Base-by-base conservation (phyloP, 192 early-diverging fungal species). In the Umbelopsis vinacea region DNA sequence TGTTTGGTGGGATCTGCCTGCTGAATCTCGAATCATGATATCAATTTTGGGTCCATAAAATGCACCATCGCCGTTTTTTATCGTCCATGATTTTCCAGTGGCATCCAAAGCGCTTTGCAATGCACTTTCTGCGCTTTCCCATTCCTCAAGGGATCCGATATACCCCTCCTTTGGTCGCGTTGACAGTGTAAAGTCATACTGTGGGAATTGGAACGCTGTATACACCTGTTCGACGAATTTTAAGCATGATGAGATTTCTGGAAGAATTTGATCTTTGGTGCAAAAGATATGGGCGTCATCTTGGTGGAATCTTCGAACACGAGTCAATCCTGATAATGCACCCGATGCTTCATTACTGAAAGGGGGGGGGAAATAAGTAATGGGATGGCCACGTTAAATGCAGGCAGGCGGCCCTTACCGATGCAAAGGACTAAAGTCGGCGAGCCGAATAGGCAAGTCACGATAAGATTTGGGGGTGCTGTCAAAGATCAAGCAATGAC, bases 1-100 rank as follows among this genome's bases (percentile, higher is more conserved):
- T 7, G 94, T 97, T 73, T 98, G 97, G 75, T 97, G 97, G 53
- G 82, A 82, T 38, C 95, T 82, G 14, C 92, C 92, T 6, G 92
- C 73, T 2, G 91, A 91, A 75, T 98, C 97, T 67, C 81, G 81
- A 0, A 98, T 90, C 66, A 89, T 86, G 23, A 96, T 89, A 74
- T 98, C 96, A 69, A 98, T 96, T 75, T 98, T 98, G 68, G 96
- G 96, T 2, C 96, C 96, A 77, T 98, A 98, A 74, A 98, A 98
- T 2, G 95, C 96, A 6, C 95, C 96, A 77, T 98, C 96, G 8
- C 93, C 95, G 37, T 85, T 79, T 47, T 95, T 96, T 9, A 93
- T 69, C 0, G 86, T 81, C 92, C 93, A 96, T 6, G 74, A 60
- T 46, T 80, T 55, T 3, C 87, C 89, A 0, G 83, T 89, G 3